Evolutionary conservation across 805 yeast genomes (phyloP).

Genomic region (Pichia heedii): DNA sequence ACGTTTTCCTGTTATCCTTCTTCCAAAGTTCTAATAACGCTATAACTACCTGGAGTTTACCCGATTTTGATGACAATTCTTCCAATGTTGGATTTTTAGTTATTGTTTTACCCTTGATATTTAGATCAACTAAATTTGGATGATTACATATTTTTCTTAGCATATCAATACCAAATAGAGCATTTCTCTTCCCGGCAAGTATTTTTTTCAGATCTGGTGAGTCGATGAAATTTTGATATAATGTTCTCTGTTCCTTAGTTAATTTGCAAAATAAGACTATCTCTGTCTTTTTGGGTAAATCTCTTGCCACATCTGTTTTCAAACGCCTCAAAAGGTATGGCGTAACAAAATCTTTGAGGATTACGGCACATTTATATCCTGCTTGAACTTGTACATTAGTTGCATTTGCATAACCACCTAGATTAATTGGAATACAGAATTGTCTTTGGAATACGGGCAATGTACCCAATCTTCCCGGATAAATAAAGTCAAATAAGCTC

Average conservation of each 20-base stretch:
- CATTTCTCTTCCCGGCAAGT: conserved; percentile 66
- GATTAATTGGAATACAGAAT: conserved; percentile 83
- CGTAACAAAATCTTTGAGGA: conserved; percentile 75
- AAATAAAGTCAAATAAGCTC: conserved; percentile 91
- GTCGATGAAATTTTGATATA: conserved; percentile 65
- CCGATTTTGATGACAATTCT: conserved; percentile 44
- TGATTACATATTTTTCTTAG: conserved; percentile 91
- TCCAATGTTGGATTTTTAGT: conserved; percentile 21
- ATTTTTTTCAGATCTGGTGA: conserved; percentile 71
- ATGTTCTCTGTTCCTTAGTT: conserved; percentile 63
- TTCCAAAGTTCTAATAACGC: conserved; percentile 71
- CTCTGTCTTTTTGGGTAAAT: conserved; percentile 85
- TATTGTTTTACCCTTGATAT: conserved; percentile 22
- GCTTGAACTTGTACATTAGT: conserved; percentile 93
- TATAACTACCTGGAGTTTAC: conserved; percentile 84
- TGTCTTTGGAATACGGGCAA: conserved; percentile 90
- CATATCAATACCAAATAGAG: conserved; percentile 82
- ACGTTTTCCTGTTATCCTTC: conserved; percentile 63
- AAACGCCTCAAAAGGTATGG: conserved; percentile 84
- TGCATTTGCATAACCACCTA: conserved; percentile 98
- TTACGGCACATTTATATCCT: conserved; percentile 92
- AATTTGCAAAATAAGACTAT: conserved; percentile 88
- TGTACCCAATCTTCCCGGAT: conserved; percentile 92
- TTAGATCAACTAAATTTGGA: conserved; percentile 68
- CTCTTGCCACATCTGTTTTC: conserved; percentile 91